A percentile compares a stretch with the other conserved stretches of the same genome.
Conservation (phyloP, 345 rosid genomes). For the Eucalyptus cladocalyx region DNA sequence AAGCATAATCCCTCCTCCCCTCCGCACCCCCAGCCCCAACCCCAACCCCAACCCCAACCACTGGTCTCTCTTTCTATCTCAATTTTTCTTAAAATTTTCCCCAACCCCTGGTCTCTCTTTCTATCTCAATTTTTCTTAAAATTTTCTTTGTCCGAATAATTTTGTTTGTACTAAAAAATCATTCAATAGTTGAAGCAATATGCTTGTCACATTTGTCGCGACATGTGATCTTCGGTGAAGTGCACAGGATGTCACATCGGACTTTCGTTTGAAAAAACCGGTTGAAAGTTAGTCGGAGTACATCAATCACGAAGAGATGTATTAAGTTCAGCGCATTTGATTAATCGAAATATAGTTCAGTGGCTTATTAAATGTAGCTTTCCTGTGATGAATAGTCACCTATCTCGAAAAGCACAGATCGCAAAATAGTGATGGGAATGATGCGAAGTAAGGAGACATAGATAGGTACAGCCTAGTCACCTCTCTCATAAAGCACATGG, state of each 20-base stretch:
- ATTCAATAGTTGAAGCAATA: background rate
- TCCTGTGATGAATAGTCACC: background rate
- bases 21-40: background rate
- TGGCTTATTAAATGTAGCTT: background rate
- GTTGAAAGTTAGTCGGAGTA: background rate
- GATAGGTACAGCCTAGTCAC: background rate
- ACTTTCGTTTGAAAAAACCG: background rate
- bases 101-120: background rate
- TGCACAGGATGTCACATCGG: background rate
- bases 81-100: background rate
- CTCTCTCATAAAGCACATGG: background rate
- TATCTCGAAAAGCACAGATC: background rate
- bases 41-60: background rate
- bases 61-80: background rate
- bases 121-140: background rate
- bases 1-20: background rate
- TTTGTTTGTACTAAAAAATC: background rate
- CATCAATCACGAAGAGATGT: background rate
- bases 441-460: background rate
- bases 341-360: background rate
- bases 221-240: background rate
- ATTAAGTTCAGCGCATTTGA: background rate
- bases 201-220: background rate
- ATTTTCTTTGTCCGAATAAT: background rate
- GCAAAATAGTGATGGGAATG: background rate